Conservation (phyloP, 805 yeast species). For the Schizosaccharomyces japonicus region DNA sequence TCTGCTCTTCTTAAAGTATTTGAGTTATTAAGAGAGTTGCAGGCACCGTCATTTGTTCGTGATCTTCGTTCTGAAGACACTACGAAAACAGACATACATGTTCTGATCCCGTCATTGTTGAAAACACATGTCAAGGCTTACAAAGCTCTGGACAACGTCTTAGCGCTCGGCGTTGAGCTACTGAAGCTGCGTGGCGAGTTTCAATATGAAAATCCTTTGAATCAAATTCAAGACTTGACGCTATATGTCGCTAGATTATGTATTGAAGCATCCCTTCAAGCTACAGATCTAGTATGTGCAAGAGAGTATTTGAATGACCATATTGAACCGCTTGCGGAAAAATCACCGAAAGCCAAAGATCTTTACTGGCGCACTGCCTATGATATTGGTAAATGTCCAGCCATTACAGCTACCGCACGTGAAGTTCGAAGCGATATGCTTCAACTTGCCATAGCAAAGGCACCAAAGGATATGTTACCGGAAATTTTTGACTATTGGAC, state of each 20-base stretch:
- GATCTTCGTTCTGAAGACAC: too few relatives aligned
- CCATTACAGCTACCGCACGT: background rate
- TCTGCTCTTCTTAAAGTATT: too few relatives aligned
- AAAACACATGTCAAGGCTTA: too few relatives aligned
- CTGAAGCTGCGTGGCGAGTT: background rate
- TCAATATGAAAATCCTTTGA: background rate
- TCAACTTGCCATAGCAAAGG: background rate
- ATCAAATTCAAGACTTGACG: background rate
- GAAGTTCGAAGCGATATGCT: background rate
- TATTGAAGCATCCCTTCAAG: background rate
- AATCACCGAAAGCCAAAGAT: too few relatives aligned
- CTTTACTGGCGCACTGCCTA: background rate
- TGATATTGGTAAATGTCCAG: background rate
- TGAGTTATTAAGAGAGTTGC: too few relatives aligned
- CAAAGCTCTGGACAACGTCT: background rate
- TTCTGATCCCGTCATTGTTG: too few relatives aligned
- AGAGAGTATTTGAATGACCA: background rate
- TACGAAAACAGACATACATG: too few relatives aligned
- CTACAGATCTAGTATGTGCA: background rate
- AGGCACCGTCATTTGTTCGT: too few relatives aligned
- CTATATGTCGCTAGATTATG: background rate
- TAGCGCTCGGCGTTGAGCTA: background rate
- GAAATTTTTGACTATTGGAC: background rate
- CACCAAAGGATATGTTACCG: background rate
- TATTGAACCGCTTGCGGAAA: background rate